These are phyloP conservation scores for Arthromyces matolae DNA, from an alignment of 768 basidiomycete species.

Conservation along the genomic window DNA sequence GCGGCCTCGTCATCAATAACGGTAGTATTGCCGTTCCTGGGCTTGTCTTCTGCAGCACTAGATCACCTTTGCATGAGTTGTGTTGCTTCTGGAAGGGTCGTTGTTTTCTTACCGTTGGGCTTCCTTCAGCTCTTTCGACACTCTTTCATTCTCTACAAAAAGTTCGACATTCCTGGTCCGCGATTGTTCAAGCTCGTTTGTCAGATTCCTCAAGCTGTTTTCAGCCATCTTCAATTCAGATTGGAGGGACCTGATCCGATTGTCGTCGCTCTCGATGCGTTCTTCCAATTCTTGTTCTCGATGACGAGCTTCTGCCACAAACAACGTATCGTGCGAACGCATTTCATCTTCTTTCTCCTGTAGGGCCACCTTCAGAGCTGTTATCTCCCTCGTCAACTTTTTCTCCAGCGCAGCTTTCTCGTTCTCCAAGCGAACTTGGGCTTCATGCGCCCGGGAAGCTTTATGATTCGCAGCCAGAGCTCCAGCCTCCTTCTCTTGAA, in stretches of 20 bases:
- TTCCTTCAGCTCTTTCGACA: constrained; percentile 39
- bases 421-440: constrained; percentile 53
- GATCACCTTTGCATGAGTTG: neutral
- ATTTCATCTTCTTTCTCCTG: constrained; percentile 63
- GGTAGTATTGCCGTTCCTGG: neutral
- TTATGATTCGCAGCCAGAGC: constrained; percentile 43
- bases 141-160: constrained; percentile 52
- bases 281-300: constrained; percentile 59
- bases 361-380: constrained; percentile 39
- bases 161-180: constrained; percentile 45
- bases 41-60: neutral
- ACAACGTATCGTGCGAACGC: constrained; percentile 34
- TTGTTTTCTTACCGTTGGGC: constrained; percentile 19
- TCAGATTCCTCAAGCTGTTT: constrained; percentile 36
- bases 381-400: constrained; percentile 39
- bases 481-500: constrained; percentile 42
- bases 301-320: constrained; percentile 37
- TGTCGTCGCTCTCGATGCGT: constrained; percentile 71
- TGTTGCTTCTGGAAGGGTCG: neutral
- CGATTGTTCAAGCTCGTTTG: constrained; percentile 31
- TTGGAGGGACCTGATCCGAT: constrained; percentile 44
- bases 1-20: constrained; percentile 29
- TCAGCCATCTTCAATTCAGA: constrained; percentile 40
- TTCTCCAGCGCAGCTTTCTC: constrained; percentile 55
- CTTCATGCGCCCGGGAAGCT: constrained; percentile 43